phyloP scores from a whole-genome alignment of 768 basidiomycete genomes.

The Pulveroboletus sp. region DNA sequence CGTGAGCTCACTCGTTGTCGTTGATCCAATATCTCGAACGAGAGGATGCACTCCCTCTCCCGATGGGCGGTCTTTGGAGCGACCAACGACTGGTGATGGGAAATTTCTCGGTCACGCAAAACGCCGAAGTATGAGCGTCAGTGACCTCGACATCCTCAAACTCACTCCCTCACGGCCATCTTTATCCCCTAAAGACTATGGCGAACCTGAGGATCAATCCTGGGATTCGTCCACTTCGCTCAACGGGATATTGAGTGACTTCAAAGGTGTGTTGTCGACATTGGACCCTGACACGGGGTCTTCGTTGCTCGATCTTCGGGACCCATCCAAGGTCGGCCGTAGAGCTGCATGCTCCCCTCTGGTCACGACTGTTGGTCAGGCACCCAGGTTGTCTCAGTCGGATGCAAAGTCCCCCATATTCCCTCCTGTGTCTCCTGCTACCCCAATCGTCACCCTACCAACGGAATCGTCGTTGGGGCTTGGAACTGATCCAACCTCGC shows the following conservation, averaged over 20 bases:
- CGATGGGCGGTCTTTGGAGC: slow-evolving; percentile 27
- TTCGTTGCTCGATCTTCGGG: slow-evolving; percentile 55
- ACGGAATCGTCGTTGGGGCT: slow-evolving; percentile 21
- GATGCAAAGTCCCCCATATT: slow-evolving; percentile 19
- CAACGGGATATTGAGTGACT: slow-evolving; percentile 63
- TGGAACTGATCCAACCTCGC: slow-evolving; percentile 31
- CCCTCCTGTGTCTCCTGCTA: slow-evolving; percentile 11
- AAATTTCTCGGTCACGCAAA: slow-evolving; percentile 37
- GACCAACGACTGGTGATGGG: slow-evolving; percentile 20
- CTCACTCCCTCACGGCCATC: slow-evolving; percentile 34
- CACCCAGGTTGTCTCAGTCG: slow-evolving; percentile 17
- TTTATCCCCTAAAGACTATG: slow-evolving; percentile 31
- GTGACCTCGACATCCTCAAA: slow-evolving; percentile 56
- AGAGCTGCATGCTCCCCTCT: slow-evolving; percentile 35
- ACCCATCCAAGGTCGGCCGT: slow-evolving; percentile 57
- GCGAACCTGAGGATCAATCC: slow-evolving; percentile 22
- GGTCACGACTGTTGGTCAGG: slow-evolving; percentile 32
- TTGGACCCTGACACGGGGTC: slow-evolving; percentile 52
- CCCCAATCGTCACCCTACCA: slow-evolving; percentile 24
- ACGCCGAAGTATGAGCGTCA: slow-evolving; percentile 70
- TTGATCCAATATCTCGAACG: slow-evolving; percentile 43
- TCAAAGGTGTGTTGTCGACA: slow-evolving; percentile 66
- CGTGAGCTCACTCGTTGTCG: slow-evolving; percentile 53
- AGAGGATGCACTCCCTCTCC: slow-evolving; percentile 32
- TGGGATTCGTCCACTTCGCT: slow-evolving; percentile 45